A percentile compares a stretch with the other conserved stretches of the same genome.
phyloP scores from a whole-genome alignment of 495 filamentous ascomycete species.

The Penicillium daleae region DNA sequence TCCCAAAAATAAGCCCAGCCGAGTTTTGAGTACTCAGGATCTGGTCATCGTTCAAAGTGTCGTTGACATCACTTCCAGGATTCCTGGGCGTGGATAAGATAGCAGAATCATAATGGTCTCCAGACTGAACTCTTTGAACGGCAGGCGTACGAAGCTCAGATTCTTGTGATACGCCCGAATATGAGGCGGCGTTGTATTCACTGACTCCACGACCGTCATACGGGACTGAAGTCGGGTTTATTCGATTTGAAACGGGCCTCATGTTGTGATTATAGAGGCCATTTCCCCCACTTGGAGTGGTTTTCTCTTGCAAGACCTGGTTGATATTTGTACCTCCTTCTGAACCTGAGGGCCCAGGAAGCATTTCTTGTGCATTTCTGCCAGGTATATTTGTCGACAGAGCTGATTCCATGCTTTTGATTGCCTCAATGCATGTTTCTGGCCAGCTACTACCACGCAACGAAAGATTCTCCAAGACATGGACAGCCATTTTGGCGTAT shows the following conservation, averaged over 20 bases:
- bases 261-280: neutral
- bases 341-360: neutral
- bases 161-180: neutral
- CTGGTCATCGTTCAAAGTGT: conserved; percentile 8
- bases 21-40: conserved; percentile 15
- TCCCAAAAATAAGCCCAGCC: conserved; percentile 33
- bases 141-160: conserved; percentile 7
- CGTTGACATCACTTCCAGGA: neutral
- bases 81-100: conserved; percentile 13
- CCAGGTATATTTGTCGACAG: conserved; percentile 20
- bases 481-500: conserved; percentile 39
- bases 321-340: neutral
- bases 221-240: neutral
- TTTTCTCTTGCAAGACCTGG: neutral
- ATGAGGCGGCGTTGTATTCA: neutral
- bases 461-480: conserved; percentile 40
- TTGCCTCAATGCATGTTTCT: conserved; percentile 48
- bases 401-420: conserved; percentile 42
- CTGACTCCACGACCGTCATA: neutral
- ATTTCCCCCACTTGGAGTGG: neutral
- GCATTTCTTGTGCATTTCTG: neutral
- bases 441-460: conserved; percentile 45
- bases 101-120: conserved; percentile 9
- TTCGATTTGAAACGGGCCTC: neutral
- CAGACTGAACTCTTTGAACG: neutral